Base-by-base conservation (phyloP, 2,329 filamentous ascomycete genomes). In the Cladosporium oxysporum region DNA sequence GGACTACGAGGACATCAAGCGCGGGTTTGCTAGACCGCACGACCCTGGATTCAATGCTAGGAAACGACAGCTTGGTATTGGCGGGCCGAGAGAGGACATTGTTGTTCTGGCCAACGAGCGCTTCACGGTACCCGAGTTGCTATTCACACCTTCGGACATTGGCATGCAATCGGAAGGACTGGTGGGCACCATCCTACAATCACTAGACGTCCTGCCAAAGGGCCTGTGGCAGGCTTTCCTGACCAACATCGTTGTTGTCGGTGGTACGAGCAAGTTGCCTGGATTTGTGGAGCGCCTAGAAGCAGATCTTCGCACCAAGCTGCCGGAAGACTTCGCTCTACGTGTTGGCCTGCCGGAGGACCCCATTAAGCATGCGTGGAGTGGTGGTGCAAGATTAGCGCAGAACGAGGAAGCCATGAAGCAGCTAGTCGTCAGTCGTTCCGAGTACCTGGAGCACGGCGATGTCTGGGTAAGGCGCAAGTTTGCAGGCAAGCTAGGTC, bases 391-490 rank as follows among this genome's bases (percentile, higher is more conserved):
- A 26, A 85, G 88, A 66, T 82, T 97, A 65, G 92, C 92, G 0
- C 86, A 81, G 60, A 88, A 93, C 72, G 83, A 83, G 50, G 84
- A 90, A 47, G 82, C 82, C 60, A 69, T 96, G 61, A 84, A 88
- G 67, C 84, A 84, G 58, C 79, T 93, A 14, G 85, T 88, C 1
- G 91, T 97, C n/a, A 95, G 91, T 0, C 92, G 91, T 75, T 86
- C 91, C 68, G 92, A 99, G 75, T 99, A 99, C 76, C 88, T 95
- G 61, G 95, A 99, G 77, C 80, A 93, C 74, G 95, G 95, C n/a
- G 72, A 75, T 55, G 68, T 68, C 14, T 79, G 77, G 77, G 72
- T 73, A 14, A 67, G 72, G 31, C 68, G 75, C 53, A 72, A 71
- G 62, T 78, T 79, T 62, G 73, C 73, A 37, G 75, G 75, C 14